A percentile compares a stretch with the other conserved stretches of the same genome.
phyloP scores from a whole-genome alignment of 805 yeast genomes.

The Wickerhamiella bombiphila region DNA sequence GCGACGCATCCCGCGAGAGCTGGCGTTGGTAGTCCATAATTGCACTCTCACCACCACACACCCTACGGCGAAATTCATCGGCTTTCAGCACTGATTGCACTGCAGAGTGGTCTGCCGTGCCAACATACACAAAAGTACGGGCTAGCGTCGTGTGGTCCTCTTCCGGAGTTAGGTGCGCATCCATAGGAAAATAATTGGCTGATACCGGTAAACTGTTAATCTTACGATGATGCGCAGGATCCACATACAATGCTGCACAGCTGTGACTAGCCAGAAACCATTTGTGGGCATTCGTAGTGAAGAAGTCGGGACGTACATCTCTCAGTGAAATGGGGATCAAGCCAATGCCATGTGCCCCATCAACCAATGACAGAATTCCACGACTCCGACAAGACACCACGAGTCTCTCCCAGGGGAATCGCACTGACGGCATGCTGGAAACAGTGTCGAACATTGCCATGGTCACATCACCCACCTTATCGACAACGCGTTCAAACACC shows the following conservation, averaged over 20 bases:
- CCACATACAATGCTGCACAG: constrained; percentile 44
- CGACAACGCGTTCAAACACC: constrained; percentile 18
- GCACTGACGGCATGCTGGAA: constrained; percentile 49
- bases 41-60: constrained; percentile 46
- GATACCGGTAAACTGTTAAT: constrained; percentile 48
- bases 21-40: constrained; percentile 34
- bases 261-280: constrained; percentile 51
- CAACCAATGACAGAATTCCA: constrained; percentile 41
- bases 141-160: constrained; percentile 23
- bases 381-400: constrained; percentile 32
- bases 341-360: constrained; percentile 64
- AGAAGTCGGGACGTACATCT: constrained; percentile 40
- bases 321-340: constrained; percentile 17
- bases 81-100: constrained; percentile 34
- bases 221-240: constrained; percentile 32
- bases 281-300: constrained; percentile 50
- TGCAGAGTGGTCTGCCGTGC: constrained; percentile 36
- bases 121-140: constrained; percentile 35
- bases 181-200: constrained; percentile 28
- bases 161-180: constrained; percentile 1
- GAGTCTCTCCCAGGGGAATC: constrained; percentile 40
- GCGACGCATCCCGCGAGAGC: constrained; percentile 33
- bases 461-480: constrained; percentile 22
- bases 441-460: constrained; percentile 42
- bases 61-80: constrained; percentile 34